Percentiles rank a stretch among this genome's conserved stretches.
Conservation (phyloP, 257 asterid genomes). For the Solanum chilense region DNA sequence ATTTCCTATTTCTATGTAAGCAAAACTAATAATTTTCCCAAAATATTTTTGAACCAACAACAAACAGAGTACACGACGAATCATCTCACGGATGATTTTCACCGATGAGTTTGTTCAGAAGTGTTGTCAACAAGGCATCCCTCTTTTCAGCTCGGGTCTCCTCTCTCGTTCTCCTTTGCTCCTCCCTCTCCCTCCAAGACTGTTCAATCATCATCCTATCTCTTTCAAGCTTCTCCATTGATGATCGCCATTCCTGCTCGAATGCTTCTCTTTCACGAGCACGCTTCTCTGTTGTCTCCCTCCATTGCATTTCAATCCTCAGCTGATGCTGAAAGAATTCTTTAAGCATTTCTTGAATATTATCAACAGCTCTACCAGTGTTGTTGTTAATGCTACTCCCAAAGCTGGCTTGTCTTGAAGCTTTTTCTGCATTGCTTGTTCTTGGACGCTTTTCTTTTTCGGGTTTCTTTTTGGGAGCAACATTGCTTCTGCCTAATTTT, state of each 20-base stretch:
- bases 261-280: conserved; percentile 40
- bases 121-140: conserved; percentile 49
- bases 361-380: background rate
- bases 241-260: conserved; percentile 54
- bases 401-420: conserved; percentile 1
- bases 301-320: conserved; percentile 54
- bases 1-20: background rate
- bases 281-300: conserved; percentile 39
- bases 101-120: conserved; percentile 41
- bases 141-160: conserved; percentile 66
- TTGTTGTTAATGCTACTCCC: background rate
- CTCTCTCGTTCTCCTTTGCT: conserved; percentile 41
- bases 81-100: conserved; percentile 17
- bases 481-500: conserved; percentile 3
- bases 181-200: conserved; percentile 61
- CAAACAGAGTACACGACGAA: background rate
- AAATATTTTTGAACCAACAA: background rate
- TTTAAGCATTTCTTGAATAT: conserved; percentile 27
- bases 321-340: conserved; percentile 48
- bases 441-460: conserved; percentile 20
- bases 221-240: conserved; percentile 54
- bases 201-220: conserved; percentile 50
- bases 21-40: background rate
- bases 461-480: conserved; percentile 17
- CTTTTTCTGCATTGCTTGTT: background rate